phyloP scores from a whole-genome alignment of 1,139 yeast genomes.

The Candida labiduridarum region DNA sequence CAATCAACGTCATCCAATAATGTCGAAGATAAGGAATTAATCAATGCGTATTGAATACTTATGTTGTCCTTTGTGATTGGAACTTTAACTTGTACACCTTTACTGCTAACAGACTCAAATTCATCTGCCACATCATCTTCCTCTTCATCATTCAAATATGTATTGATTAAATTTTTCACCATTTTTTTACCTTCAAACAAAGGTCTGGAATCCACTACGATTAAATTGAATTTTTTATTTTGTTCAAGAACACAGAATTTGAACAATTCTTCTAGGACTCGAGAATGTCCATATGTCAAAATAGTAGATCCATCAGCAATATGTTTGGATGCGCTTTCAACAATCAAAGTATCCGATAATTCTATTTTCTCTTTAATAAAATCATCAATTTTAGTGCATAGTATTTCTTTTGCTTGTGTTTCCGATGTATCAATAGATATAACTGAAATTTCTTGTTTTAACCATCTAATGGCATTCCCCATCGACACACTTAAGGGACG shows the following conservation, averaged over 20 bases:
- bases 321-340: constrained; percentile 77
- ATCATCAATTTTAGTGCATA: constrained; percentile 71
- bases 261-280: constrained; percentile 77
- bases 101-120: constrained; percentile 35
- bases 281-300: constrained; percentile 86
- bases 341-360: constrained; percentile 80
- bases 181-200: constrained; percentile 88
- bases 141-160: constrained; percentile 31
- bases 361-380: constrained; percentile 86
- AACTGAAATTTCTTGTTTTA: constrained; percentile 88
- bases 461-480: constrained; percentile 98
- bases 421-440: constrained; percentile 75
- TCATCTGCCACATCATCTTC: constrained; percentile 46
- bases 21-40: constrained; percentile 78
- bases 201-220: constrained; percentile 94
- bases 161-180: constrained; percentile 55
- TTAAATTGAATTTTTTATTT: constrained; percentile 72
- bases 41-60: constrained; percentile 62
- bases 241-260: constrained; percentile 64
- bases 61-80: constrained; percentile 41
- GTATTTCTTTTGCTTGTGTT: constrained; percentile 65
- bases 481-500: constrained; percentile 90
- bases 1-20: constrained; percentile 80
- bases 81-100: constrained; percentile 10
- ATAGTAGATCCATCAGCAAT: constrained; percentile 78